Base-by-base conservation (phyloP, 2,329 filamentous ascomycete species). In the Ustilaginoidea virens region DNA sequence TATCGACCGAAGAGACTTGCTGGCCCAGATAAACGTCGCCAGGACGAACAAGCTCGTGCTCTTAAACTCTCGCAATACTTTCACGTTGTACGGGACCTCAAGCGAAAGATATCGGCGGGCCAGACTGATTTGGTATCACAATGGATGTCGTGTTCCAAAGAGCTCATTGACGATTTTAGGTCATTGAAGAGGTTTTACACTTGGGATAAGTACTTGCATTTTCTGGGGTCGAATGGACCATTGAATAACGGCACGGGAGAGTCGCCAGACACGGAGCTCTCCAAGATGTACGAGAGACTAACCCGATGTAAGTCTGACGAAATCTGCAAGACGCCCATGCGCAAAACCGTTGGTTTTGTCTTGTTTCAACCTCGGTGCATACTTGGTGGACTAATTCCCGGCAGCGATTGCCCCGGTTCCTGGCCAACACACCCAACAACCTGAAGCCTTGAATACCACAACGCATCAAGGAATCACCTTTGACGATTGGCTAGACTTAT, bases 401-500 rank as follows among this genome's bases (percentile, higher is more conserved):
- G 4, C 28, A 39, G 37, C 36, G 9, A 28, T 38, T 23, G 34
- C 33, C 13, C 36, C 34, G 7, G 34, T 34, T 14, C 14, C 28
- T n/a, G 33, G 36, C 11, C 30, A 36, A n/a, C n/a, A 17, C 5
- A 24, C 26, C 11, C 23, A 25, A 22, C 31, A 33, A 23, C 11
- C 14, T 22, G 28, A 25, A 9, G 22, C 17, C 14, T 17, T 30
- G 7, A 23, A 23, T 17, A 10, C 35, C 21, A 39, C 32, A 15
- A 26, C 47, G 34, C 86, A 83, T 45, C 76, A 82, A 39, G 80
- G 79, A 6, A 80, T 96, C 26, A 60, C 74, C 0, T 93, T 96
- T 45, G 63, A 75, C 33, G 67, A 74, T 26, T 98, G 90, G 90
- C 66, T 94, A 3, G 80, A 92, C 40, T 65, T 93, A 1, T 93